Base-by-base conservation (phyloP, 805 yeast genomes). In the Candida endomychidarum region DNA sequence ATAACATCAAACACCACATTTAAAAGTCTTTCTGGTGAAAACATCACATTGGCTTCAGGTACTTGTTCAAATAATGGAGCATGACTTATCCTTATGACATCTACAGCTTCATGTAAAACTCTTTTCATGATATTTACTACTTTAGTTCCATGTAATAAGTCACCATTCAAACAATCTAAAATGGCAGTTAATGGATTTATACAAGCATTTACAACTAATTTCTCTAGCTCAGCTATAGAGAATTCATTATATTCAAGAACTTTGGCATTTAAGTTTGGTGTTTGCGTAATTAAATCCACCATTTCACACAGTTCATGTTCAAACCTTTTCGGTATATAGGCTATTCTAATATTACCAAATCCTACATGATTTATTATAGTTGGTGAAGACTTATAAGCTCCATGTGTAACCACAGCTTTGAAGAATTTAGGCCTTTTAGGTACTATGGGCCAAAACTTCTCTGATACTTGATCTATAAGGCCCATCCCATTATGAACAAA, bases 401-500 rank as follows among this genome's bases (percentile, higher is more conserved):
- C 98, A 58, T 91, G 97, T 3, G 86, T 77, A 31, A 84, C 83
- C 17, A 90, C 80, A 39, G 90, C 96, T 53, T 80, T 85, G 52
- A 72, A 78, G 5, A 88, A 43, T 11, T 65, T 68, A 0, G 96
- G 96, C 38, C 78, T 57, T 14, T 12, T 14, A 1, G 45, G 37
- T 1, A 32, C 30, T 2, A 60, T 52, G 3, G 78, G 78, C 89
- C 91, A 86, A 6, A 78, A 59, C 16, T 62, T 54, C 2, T 61
- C 55, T n/a, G 66, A 56, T 8, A 87, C 50, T 41, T 72, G 69
- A 9, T 75, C 85, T 5, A 74, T 56, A 29, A 78, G 70, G 8
- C 98, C 98, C 70, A 89, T 72, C 1, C 89, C 99, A 58, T 93
- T 87, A 41, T 87, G 98, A n/a, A 90, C 51, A 16, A 90, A 58